Conservation (phyloP, 1,284 basidiomycete genomes). For the Anthracocystis walkeri region DNA sequence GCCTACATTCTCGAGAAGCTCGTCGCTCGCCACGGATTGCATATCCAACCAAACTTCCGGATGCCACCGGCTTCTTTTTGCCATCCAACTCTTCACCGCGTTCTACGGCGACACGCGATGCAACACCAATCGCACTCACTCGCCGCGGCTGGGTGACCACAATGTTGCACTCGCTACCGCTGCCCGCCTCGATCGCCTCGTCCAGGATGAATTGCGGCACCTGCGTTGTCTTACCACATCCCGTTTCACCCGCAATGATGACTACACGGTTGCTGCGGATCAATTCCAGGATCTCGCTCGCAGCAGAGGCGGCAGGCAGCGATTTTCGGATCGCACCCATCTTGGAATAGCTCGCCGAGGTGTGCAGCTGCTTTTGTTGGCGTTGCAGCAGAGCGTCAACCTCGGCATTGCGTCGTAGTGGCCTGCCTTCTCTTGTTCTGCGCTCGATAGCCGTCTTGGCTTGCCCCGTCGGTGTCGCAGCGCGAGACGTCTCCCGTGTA, state of each 20-base stretch:
- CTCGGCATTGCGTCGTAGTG: slow-evolving; percentile 69
- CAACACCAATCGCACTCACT: slow-evolving; percentile 89
- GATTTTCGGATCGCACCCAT: slow-evolving; percentile 77
- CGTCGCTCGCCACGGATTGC: slow-evolving; percentile 90
- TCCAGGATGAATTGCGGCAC: slow-evolving; percentile 87
- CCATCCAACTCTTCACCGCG: slow-evolving; percentile 78
- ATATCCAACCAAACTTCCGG: slow-evolving; percentile 78
- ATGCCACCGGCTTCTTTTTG: slow-evolving; percentile 32
- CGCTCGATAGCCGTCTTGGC: slow-evolving; percentile 12
- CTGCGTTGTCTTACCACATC: slow-evolving; percentile 85
- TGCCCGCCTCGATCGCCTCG: slow-evolving; percentile 76
- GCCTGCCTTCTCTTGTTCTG: slow-evolving; percentile 27
- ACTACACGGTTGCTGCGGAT: slow-evolving; percentile 48
- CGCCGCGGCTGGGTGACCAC: slow-evolving; percentile 90
- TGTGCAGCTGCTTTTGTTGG: slow-evolving; percentile 78
- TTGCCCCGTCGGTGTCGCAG: slow-evolving; percentile 28
- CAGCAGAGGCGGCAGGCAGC: slow-evolving; percentile 81
- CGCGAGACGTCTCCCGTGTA: slow-evolving; percentile 27
- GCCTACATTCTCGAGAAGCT: slow-evolving; percentile 72
- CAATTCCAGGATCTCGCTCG: slow-evolving; percentile 75
- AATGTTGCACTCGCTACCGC: slow-evolving; percentile 80
- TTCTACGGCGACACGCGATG: slow-evolving; percentile 86
- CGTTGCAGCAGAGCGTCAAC: slow-evolving; percentile 76
- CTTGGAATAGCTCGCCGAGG: slow-evolving; percentile 77
- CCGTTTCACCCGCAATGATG: slow-evolving; percentile 71